Evolutionary conservation across 768 basidiomycete genomes (phyloP), one percentile per base, ranked within the genome.

Genomic region (Obba rivulosa): DNA sequence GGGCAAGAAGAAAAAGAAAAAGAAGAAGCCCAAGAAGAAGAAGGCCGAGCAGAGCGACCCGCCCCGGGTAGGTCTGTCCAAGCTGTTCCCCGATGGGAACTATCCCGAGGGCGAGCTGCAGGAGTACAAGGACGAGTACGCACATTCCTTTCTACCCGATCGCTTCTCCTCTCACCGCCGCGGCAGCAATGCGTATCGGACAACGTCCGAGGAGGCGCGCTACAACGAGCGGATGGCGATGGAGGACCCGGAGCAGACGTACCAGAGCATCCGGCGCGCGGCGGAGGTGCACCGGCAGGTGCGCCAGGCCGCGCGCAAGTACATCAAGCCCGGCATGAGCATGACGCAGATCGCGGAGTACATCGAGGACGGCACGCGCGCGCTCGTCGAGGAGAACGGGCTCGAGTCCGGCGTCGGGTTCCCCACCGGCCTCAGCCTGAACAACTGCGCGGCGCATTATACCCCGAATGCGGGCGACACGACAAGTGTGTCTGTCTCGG

Each of bases 231-330:
- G 78, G 50, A 68, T 86, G 54, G 76, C 77, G 3, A 80, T 83
- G 62, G 82, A 86, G 59, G 91, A 96, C 65, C 87, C 89, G 2
- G 81, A 87, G 52, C 72, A 76, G 36, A 95, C 89, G 0, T 99
- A 98, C 67, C 79, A 90, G 57, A 81, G 78, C 62, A 94, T 99
- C 62, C 83, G 96, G 44, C 80, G 85, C 50, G 96, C 85, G 35
- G 88, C 90, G n/a, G 94, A 98, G 68, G 93, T 95, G 10, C 96
- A 99, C 65, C 79, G 96, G 40, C 87, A 89, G 63, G 95, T 94
- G 45, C 84, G 96, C 47, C 71, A 79, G 50, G 78, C 87, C 60
- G 92, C 90, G 3, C 81, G 83, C 57, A 84, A 84, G 63, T 74
- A 71, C 51, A 98, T 99, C 60, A 81, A 81, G 50, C 93, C 94